Conservation (phyloP, 1,284 basidiomycete genomes). For the Baeospora myosura region DNA sequence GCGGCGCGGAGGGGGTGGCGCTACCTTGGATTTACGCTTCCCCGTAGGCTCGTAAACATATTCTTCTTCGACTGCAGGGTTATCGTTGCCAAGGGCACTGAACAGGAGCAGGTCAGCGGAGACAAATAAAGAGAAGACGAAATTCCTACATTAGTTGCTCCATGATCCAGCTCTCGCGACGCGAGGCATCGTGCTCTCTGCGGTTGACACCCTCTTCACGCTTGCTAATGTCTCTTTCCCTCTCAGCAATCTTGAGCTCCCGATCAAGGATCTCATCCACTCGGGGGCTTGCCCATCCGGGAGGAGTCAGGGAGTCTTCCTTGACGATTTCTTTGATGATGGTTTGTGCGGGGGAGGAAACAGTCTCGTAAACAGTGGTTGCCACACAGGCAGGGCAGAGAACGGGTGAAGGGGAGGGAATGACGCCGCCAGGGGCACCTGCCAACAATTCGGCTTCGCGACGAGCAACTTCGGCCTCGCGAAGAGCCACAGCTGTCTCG, state of each 20-base stretch:
- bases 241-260: constrained; percentile 73
- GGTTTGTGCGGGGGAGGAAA: constrained; percentile 58
- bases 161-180: constrained; percentile 83
- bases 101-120: constrained; percentile 15
- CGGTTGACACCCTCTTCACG: constrained; percentile 77
- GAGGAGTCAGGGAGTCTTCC: constrained; percentile 67
- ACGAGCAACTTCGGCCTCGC: constrained; percentile 77
- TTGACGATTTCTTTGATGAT: constrained; percentile 79
- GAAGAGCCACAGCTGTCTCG: constrained; percentile 65
- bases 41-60: constrained; percentile 62
- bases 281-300: constrained; percentile 64
- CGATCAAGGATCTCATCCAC: constrained; percentile 75
- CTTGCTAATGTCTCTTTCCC: constrained; percentile 74
- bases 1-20: constrained; percentile 70
- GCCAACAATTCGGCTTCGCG: constrained; percentile 76
- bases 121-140: background rate
- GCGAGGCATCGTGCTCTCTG: constrained; percentile 73
- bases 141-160: constrained; percentile 72
- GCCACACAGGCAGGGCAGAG: constrained; percentile 51
- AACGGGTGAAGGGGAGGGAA: constrained; percentile 41
- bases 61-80: constrained; percentile 67
- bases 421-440: constrained; percentile 71
- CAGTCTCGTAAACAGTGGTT: constrained; percentile 45
- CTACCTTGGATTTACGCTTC: constrained; percentile 82
- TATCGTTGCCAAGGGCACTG: constrained; percentile 64